These are phyloP conservation scores for Fomitopsis pinicola DNA, from an alignment of 1,284 basidiomycete genomes.

Conservation along the genomic window DNA sequence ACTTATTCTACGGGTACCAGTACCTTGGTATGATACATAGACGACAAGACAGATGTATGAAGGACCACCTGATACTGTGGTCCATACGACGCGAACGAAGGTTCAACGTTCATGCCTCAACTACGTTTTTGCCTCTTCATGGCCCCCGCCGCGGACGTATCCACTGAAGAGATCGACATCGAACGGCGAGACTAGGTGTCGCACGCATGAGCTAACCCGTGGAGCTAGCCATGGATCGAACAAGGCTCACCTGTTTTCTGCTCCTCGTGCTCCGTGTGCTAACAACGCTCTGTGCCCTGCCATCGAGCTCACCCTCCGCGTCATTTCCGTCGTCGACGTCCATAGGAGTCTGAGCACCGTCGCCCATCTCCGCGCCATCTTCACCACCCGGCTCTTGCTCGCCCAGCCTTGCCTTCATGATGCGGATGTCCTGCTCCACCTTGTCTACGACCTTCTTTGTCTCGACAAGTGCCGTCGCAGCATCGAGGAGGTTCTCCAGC, in stretches of 20 bases:
- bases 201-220: background rate
- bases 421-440: slow-evolving; percentile 78
- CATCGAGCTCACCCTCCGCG: slow-evolving; percentile 36
- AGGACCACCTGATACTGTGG: too few relatives aligned
- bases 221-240: background rate
- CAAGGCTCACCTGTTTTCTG: slow-evolving; percentile 50
- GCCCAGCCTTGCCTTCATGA: slow-evolving; percentile 65
- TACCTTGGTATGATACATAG: too few relatives aligned
- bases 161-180: slow-evolving; percentile 26
- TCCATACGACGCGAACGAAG: too few relatives aligned
- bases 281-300: slow-evolving; percentile 59
- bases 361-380: slow-evolving; percentile 15
- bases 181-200: slow-evolving; percentile 49
- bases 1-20: background rate
- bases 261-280: slow-evolving; percentile 56
- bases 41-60: too few relatives aligned
- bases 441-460: slow-evolving; percentile 86
- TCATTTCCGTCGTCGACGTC: slow-evolving; percentile 34
- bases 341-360: slow-evolving; percentile 24
- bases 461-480: slow-evolving; percentile 73
- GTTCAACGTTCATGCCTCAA: background rate
- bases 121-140: slow-evolving; percentile 22
- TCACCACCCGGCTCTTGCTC: slow-evolving; percentile 43
- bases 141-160: slow-evolving; percentile 18
- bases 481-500: slow-evolving; percentile 70